Conservation (phyloP, 192 early-diverging fungal species). For the Geranomyces variabilis region DNA sequence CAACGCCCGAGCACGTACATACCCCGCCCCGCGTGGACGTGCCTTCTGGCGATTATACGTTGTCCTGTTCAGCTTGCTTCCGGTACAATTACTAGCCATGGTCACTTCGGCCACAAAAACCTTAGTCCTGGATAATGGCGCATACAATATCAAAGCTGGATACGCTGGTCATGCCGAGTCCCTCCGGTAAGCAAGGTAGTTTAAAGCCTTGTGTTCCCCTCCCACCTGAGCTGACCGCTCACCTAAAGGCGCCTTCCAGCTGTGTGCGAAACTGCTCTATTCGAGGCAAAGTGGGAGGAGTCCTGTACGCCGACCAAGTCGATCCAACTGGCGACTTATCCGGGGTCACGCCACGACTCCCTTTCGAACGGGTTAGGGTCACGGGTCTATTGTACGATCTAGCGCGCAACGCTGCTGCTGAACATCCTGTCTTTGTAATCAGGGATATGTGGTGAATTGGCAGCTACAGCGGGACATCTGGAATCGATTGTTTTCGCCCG, state of each 20-base stretch:
- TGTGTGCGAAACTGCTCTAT: constrained; percentile 62
- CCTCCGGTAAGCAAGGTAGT: neutral
- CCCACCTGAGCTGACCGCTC: neutral
- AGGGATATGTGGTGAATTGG: constrained; percentile 79
- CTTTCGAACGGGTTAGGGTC: constrained; percentile 72
- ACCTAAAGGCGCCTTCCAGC: neutral
- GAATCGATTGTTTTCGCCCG: constrained; percentile 73
- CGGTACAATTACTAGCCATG: neutral
- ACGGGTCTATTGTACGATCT: too few species aligned
- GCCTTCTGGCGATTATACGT: too few species aligned
- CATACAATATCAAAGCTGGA: constrained; percentile 67
- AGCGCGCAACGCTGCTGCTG: too few species aligned
- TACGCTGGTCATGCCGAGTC: constrained; percentile 28
- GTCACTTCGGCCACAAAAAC: constrained; percentile 10
- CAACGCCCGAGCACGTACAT: too few species aligned
- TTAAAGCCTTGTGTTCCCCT: neutral
- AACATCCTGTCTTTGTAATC: neutral
- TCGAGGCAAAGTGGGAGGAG: constrained; percentile 57
- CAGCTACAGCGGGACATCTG: constrained; percentile 75
- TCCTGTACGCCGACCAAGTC: constrained; percentile 73
- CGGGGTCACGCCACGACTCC: constrained; percentile 69
- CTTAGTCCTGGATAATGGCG: constrained; percentile 75
- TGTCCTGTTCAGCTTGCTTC: too few species aligned
- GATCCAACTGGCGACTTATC: constrained; percentile 67
- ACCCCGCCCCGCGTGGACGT: too few species aligned